Base-by-base conservation (phyloP, 805 yeast genomes). In the Ogataea sp. region DNA sequence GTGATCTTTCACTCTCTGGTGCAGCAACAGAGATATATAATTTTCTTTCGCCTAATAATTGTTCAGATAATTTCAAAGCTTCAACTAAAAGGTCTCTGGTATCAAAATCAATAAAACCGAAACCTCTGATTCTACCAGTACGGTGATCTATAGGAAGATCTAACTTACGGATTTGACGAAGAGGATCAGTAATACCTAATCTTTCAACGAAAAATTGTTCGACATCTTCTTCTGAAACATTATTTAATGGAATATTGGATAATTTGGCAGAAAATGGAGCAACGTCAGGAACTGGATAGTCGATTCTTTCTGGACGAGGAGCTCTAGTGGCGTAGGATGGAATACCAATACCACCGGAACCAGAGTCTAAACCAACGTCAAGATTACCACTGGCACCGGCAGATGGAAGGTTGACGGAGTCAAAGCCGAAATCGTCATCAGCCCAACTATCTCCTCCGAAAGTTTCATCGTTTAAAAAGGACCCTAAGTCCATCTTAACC, bases 221-320 rank as follows among this genome's bases (percentile, higher is more conserved):
- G 42, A 83, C 68, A 7, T 69, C 74, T 28, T 69, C 77, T 61
- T 90, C 97, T 35, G 68, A 61, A 34, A 76, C 73, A 43, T 84
- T 94, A 42, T 83, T 89, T 80, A 84, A 83, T 43, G 96, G 86
- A 56, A 93, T 75, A 65, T 89, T 88, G 57, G 77, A 76, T 49
- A 90, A 71, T 59, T 86, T 78, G n/a, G 96, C 97, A 53, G 84
- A 82, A 71, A 64, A 93, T 39, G 99, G 99, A 16, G 97, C 88
- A 38, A 66, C 72, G 52, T 87, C 90, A 34, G 99, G 99, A 44
- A 93, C 71, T 32, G 96, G 95, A 50, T 66, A 83, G 56, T 82
- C 89, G 28, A 67, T 70, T 62, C 85, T 74, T 46, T 73, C 76
- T 47, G 66, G 65, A 24, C 43, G 42, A 21, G 23, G 25, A 23